These are phyloP conservation scores for Nothophytophthora sp. DNA, from an alignment of 352 stramenopile species.

Conservation along the genomic window DNA sequence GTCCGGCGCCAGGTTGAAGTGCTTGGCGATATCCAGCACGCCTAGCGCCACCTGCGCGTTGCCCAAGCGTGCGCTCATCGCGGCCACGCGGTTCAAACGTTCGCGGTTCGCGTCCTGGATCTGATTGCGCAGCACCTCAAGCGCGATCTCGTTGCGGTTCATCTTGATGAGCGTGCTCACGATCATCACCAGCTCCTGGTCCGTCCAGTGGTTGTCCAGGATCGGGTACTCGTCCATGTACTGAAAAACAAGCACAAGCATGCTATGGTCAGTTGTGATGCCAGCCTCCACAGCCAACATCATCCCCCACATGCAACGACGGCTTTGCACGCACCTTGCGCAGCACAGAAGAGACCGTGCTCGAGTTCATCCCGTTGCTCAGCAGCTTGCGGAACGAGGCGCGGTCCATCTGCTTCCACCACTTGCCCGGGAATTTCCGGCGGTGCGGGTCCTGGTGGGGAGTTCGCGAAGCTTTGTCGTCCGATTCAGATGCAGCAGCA, in stretches of 20 bases:
- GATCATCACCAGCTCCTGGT: constrained; percentile 81
- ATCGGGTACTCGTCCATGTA: constrained; percentile 77
- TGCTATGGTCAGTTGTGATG: constrained; percentile 5
- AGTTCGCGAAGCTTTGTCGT: too few species aligned
- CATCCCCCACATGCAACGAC: too few species aligned
- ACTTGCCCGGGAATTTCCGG: constrained; percentile 34
- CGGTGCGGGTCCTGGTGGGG: too few species aligned
- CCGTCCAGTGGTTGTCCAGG: constrained; percentile 55
- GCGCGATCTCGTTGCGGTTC: constrained; percentile 58
- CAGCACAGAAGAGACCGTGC: constrained; percentile 54
- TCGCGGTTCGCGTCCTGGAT: constrained; percentile 51
- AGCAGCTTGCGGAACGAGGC: constrained; percentile 61
- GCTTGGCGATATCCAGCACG: constrained; percentile 66
- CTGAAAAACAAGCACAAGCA: constrained; percentile 12
- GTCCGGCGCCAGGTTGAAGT: constrained; percentile 66
- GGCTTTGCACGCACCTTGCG: constrained; percentile 31
- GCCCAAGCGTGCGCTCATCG: constrained; percentile 62
- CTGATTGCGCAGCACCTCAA: constrained; percentile 66
- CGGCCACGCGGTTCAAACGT: constrained; percentile 66
- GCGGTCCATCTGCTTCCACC: constrained; percentile 64
- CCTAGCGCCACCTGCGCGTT: constrained; percentile 70
- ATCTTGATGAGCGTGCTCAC: constrained; percentile 72
- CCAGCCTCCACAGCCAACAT: not conserved
- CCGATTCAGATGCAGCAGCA: too few species aligned
- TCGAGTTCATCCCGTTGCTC: constrained; percentile 55